Evolutionary conservation across 345 rosid genomes (phyloP).

Genomic region (Brassica cretica): DNA sequence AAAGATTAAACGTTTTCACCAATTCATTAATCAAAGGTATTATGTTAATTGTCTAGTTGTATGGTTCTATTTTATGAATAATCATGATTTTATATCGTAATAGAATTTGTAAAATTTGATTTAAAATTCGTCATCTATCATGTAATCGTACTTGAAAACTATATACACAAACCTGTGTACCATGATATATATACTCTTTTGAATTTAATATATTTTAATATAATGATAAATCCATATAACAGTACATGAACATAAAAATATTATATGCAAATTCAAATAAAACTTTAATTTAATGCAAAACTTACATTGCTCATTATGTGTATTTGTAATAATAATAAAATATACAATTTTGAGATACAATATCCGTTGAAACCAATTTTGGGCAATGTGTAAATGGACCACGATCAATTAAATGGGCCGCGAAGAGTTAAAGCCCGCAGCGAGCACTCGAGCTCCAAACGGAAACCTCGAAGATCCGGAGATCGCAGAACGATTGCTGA

Average conservation of each 20-base stretch:
- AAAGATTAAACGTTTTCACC: not conserved
- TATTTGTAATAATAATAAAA: no score
- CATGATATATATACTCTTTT: not conserved
- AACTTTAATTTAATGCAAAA: no score
- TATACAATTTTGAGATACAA: no score
- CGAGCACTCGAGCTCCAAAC: no score
- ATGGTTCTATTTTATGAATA: no score
- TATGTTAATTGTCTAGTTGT: no score
- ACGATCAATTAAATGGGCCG: no score
- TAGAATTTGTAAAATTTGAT: not conserved
- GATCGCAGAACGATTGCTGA: no score
- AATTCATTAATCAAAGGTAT: not conserved
- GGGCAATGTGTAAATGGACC: no score
- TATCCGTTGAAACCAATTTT: no score
- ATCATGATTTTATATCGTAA: not conserved
- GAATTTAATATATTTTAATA: not conserved
- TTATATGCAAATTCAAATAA: not conserved
- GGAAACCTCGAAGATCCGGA: no score
- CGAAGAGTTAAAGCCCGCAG: no score
- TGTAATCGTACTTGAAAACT: not conserved
- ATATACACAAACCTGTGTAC: not conserved
- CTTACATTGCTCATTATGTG: not conserved
- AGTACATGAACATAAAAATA: not conserved
- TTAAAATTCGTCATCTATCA: not conserved
- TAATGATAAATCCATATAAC: not conserved